Conservation (phyloP, 2,329 filamentous ascomycete genomes). For the Penicillium paneum region DNA sequence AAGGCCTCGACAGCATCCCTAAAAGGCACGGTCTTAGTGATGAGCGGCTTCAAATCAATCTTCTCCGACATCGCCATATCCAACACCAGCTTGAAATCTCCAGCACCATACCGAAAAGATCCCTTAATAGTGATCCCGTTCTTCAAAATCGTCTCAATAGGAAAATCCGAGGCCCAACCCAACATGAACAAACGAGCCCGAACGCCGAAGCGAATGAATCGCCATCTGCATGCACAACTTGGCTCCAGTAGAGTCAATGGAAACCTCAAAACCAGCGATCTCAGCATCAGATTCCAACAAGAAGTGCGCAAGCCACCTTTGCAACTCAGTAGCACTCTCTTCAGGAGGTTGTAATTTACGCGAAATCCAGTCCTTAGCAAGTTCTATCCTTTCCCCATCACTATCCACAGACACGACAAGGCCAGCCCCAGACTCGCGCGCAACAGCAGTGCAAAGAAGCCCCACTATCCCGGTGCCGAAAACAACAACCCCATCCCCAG, state of each 20-base stretch:
- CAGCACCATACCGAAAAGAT: conserved; percentile 34
- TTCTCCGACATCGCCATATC: conserved; percentile 11
- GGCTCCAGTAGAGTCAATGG: conserved; percentile 46
- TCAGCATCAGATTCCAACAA: conserved; percentile 20
- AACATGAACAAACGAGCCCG: conserved; percentile 34
- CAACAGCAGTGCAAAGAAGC: too few relatives aligned
- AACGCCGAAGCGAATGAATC: conserved; percentile 35
- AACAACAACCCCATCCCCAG: too few relatives aligned
- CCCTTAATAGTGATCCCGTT: conserved; percentile 37
- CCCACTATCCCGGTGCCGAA: too few relatives aligned
- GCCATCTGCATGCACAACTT: conserved; percentile 46
- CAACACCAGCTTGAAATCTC: conserved; percentile 39
- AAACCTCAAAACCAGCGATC: conserved; percentile 40
- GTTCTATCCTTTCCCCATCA: too few relatives aligned
- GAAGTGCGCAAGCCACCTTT: conserved; percentile 20
- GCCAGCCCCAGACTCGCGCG: too few relatives aligned
- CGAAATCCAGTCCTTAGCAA: too few relatives aligned
- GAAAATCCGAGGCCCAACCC: conserved; percentile 39
- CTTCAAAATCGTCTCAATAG: conserved; percentile 34
- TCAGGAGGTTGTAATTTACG: too few relatives aligned
- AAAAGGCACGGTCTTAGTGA: conserved; percentile 33
- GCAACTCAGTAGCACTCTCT: conserved; percentile 21
- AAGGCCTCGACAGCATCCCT: conserved; percentile 36
- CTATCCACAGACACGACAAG: too few relatives aligned
- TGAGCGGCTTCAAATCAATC: conserved; percentile 31